These are phyloP conservation scores for Vigna radiata DNA, from an alignment of 306 rosid genomes.

Conservation along the genomic window DNA sequence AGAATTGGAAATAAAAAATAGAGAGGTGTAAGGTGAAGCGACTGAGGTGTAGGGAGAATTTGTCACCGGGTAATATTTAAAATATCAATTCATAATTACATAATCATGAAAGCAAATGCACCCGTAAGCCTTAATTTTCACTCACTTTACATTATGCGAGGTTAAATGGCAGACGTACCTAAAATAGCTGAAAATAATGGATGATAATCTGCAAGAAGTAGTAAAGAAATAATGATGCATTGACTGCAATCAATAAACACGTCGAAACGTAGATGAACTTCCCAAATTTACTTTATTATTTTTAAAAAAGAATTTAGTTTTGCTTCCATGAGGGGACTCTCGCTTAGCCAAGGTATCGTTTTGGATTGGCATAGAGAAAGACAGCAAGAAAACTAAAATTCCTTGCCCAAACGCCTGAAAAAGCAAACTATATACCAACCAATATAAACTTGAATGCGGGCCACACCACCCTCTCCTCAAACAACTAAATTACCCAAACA, in stretches of 20 bases:
- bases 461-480: background rate
- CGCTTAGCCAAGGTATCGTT: background rate
- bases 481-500: conserved; percentile 45
- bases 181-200: too few relatives aligned
- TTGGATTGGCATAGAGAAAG: conserved; percentile 1
- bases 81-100: too few relatives aligned
- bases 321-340: background rate
- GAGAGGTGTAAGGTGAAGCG: too few relatives aligned
- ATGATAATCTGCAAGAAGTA: background rate
- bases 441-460: background rate
- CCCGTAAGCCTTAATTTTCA: too few relatives aligned
- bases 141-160: too few relatives aligned
- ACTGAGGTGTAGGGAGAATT: too few relatives aligned
- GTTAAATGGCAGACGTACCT: too few relatives aligned
- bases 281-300: background rate
- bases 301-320: background rate
- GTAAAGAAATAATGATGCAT: background rate
- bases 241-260: background rate
- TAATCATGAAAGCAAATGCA: too few relatives aligned
- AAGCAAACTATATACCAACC: conserved; percentile 25
- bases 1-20: too few relatives aligned
- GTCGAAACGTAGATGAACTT: background rate
- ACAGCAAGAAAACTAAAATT: conserved; percentile 44
- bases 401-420: conserved; percentile 35
- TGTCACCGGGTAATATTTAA: too few relatives aligned